Base-by-base conservation (phyloP, 1,284 basidiomycete genomes). In the Ganoderma leucocontextum region DNA sequence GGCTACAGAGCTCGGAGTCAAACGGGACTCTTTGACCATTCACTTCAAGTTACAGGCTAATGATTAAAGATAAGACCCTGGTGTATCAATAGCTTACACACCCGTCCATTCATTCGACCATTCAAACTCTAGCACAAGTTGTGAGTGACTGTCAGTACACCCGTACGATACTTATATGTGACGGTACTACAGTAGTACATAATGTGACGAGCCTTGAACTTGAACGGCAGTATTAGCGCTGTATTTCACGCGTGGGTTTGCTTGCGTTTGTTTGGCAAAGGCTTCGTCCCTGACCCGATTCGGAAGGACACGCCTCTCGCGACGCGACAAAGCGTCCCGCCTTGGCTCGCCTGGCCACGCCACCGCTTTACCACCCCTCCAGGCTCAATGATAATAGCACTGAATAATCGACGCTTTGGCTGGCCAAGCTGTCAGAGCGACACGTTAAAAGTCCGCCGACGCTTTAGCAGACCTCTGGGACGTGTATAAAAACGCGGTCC, bases 191-290 rank as follows among this genome's bases (percentile, higher is more conserved):
- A n/a, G n/a, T n/a, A n/a, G n/a, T n/a, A n/a, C n/a, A n/a, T n/a
- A n/a, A n/a, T n/a, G n/a, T n/a, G n/a, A n/a, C n/a, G n/a, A n/a
- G n/a, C n/a, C 39, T 13, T 39, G 39, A 39, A 13, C 39, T 39
- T 39, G 39, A 13, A 13, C 39, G 39, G 39, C 13, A 29, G 29
- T 39, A 39, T 39, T 39, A 1, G 39, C 9, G 39, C 39, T 39
- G 22, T 0, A 12, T 49, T 25, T 9, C 42, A 12, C 19, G 49
- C n/a, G 22, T 8, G 25, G 5, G 25, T 53, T 35, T 58, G 4
- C 9, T 36, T 58, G 35, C 55, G 35, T 17, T 33, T 55, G 29
- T 55, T 55, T 55, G 29, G 52, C 55, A 57, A 57, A 38, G 19
- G 35, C 35, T 57, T 57, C 35, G 33, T 57, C 29, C 35, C 55